phyloP scores from a whole-genome alignment of 768 basidiomycete genomes.

The Kwoniella mangroviensis region DNA sequence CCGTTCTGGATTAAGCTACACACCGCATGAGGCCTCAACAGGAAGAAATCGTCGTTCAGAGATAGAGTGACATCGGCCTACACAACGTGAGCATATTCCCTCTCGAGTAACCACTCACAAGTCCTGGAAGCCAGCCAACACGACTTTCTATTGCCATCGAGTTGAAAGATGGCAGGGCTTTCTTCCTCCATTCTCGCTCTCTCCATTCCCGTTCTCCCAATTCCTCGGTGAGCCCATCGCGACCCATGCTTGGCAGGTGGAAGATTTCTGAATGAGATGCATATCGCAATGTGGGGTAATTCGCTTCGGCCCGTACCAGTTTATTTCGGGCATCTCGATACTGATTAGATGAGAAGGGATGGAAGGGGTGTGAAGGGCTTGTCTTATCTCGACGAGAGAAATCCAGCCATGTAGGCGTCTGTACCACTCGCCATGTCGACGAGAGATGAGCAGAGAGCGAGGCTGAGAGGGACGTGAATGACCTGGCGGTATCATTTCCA shows the following conservation, averaged over 20 bases:
- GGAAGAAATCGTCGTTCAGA: constrained; percentile 54
- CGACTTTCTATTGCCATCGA: constrained; percentile 55
- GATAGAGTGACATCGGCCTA: constrained; percentile 44
- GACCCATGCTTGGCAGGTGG: constrained; percentile 44
- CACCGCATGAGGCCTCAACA: constrained; percentile 49
- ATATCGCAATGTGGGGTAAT: constrained; percentile 49
- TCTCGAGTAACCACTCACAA: constrained; percentile 27
- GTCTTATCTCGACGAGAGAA: constrained; percentile 45
- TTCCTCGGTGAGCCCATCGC: constrained; percentile 36
- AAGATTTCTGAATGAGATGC: constrained; percentile 52
- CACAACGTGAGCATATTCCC: not conserved
- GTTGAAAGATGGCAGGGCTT: constrained; percentile 51
- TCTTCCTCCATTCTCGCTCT: constrained; percentile 44
- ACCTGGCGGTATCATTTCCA: constrained; percentile 9
- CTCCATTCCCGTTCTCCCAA: constrained; percentile 44
- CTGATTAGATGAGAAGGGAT: constrained; percentile 34
- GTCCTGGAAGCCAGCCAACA: constrained; percentile 49
- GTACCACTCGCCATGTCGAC: constrained; percentile 45
- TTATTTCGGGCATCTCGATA: constrained; percentile 8
- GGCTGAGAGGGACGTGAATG: constrained; percentile 22
- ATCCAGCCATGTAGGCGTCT: constrained; percentile 51
- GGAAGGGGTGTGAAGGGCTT: constrained; percentile 44
- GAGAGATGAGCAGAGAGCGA: constrained; percentile 30
- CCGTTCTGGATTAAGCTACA: not conserved
- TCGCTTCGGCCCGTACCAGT: constrained; percentile 14